A percentile compares a stretch with the other conserved stretches of the same genome.
Conservation (phyloP, 2,329 filamentous ascomycete species). For the Raffaelea arxii region DNA sequence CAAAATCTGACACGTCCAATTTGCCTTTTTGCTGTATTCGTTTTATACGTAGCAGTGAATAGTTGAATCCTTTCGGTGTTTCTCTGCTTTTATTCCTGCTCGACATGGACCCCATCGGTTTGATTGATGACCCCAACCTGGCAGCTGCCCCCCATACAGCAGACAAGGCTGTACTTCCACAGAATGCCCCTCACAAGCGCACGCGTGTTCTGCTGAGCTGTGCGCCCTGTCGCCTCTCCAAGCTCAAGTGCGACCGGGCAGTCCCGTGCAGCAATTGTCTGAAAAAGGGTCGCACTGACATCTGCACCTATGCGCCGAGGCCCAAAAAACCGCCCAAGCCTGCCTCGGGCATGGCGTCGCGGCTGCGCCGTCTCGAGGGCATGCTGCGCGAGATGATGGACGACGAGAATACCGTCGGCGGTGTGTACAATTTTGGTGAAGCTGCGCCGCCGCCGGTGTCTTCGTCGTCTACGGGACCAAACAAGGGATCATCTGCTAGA, state of each 20-base stretch:
- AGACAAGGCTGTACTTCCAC: background rate
- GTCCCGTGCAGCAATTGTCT: conserved; percentile 42
- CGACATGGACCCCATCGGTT: too few species aligned
- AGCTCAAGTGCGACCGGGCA: conserved; percentile 46
- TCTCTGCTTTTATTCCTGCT: too few species aligned
- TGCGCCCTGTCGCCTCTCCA: conserved; percentile 40
- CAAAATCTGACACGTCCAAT: too few species aligned
- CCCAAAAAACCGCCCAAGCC: conserved; percentile 27
- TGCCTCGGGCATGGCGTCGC: conserved; percentile 41
- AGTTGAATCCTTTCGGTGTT: too few species aligned
- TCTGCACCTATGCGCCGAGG: conserved; percentile 40
- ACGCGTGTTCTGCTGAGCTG: conserved; percentile 42
- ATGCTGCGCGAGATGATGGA: conserved; percentile 48
- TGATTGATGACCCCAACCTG: too few species aligned
- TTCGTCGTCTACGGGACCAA: background rate
- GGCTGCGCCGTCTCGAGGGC: conserved; percentile 44
- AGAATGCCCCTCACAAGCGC: conserved; percentile 25
- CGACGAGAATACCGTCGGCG: background rate
- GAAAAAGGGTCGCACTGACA: conserved; percentile 35
- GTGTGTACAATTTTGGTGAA: background rate
- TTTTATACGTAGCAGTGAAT: too few species aligned
- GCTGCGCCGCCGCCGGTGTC: background rate
- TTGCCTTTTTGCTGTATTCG: too few species aligned
- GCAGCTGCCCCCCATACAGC: background rate
- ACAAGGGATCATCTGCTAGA: background rate